Evolutionary conservation across 345 rosid genomes (phyloP).

Genomic region (Gossypioides kirkii): DNA sequence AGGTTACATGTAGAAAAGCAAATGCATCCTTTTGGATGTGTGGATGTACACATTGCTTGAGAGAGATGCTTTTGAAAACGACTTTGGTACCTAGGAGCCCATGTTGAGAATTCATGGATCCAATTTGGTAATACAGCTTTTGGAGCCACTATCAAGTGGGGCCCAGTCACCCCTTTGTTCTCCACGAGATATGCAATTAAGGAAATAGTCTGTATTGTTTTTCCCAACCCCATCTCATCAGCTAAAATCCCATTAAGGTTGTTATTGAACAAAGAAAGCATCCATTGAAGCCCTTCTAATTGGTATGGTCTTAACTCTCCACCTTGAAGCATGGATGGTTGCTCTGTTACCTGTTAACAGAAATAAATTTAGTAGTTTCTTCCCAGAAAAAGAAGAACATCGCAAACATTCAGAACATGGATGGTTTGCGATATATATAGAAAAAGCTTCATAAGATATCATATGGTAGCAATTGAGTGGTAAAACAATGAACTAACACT

Average conservation of each 20-base stretch:
- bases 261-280: slow-evolving; percentile 95
- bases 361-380: slow-evolving; percentile 18
- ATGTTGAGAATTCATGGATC: slow-evolving; percentile 86
- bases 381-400: slow-evolving; percentile 13
- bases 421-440: neutral
- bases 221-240: slow-evolving; percentile 99
- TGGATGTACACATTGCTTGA: neutral
- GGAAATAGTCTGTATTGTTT: slow-evolving; percentile 95
- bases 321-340: slow-evolving; percentile 85
- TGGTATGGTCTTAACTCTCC: slow-evolving; percentile 93
- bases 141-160: slow-evolving; percentile 98
- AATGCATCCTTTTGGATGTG: neutral
- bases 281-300: slow-evolving; percentile 99
- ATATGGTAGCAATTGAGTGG: neutral
- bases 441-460: neutral
- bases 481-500: neutral
- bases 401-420: neutral
- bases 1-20: neutral
- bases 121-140: slow-evolving; percentile 98
- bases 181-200: slow-evolving; percentile 86
- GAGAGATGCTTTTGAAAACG: neutral
- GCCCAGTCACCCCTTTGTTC: slow-evolving; percentile 79
- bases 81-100: slow-evolving; percentile 71
- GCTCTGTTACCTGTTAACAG: slow-evolving; percentile 79
- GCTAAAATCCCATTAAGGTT: slow-evolving; percentile 97